A percentile compares a stretch with the other conserved stretches of the same genome.
phyloP scores from a whole-genome alignment of 116 monocot species.

The Trichopus zeylanicus region DNA sequence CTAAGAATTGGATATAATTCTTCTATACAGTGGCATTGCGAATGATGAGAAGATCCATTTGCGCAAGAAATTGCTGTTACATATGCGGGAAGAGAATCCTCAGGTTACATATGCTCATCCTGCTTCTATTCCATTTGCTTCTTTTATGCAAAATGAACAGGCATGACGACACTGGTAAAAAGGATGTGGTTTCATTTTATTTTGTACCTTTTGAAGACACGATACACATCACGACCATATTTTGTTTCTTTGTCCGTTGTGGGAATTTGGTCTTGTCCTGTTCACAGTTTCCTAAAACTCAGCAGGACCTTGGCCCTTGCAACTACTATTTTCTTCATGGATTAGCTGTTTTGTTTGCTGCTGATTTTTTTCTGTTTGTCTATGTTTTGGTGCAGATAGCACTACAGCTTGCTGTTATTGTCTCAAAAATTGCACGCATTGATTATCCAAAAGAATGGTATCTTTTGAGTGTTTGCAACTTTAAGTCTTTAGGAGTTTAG shows the following conservation, averaged over 20 bases:
- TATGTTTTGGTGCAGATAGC: constrained; percentile 56
- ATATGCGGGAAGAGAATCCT: constrained; percentile 75
- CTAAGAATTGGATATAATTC: background rate
- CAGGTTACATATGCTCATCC: constrained; percentile 37
- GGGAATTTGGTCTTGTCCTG: background rate
- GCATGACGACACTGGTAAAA: background rate
- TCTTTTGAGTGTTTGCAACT: too few relatives aligned
- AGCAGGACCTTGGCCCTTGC: background rate
- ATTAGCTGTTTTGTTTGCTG: background rate
- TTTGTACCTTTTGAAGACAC: too few relatives aligned
- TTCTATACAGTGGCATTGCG: constrained; percentile 51
- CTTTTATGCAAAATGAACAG: background rate
- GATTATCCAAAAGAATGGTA: constrained; percentile 99
- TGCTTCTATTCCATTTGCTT: background rate
- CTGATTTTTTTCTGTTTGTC: constrained; percentile 2
- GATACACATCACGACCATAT: too few relatives aligned
- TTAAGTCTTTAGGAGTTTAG: background rate
- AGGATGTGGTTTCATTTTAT: too few relatives aligned
- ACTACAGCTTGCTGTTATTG: constrained; percentile 70
- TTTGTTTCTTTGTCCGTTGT: background rate
- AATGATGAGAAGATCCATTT: constrained; percentile 86
- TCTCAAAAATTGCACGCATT: constrained; percentile 91
- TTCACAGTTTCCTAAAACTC: background rate
- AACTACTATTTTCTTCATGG: background rate
- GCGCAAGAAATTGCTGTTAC: constrained; percentile 61